phyloP scores from a whole-genome alignment of 1,139 yeast genomes.

The Kodamaea arcana region DNA sequence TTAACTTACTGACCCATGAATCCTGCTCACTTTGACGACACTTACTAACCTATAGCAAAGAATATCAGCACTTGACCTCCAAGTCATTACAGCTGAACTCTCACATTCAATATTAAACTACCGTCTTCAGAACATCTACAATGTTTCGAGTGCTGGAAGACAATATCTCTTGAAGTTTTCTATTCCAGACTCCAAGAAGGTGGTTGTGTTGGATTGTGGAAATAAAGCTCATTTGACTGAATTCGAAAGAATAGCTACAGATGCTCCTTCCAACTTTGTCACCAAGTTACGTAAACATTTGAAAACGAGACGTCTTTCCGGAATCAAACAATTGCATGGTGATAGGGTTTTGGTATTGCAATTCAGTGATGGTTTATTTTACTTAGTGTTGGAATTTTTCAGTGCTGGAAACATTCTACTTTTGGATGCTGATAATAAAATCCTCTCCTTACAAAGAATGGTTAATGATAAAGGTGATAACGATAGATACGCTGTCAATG shows the following conservation, averaged over 20 bases:
- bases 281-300: conserved; percentile 82
- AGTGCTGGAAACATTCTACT: conserved; percentile 90
- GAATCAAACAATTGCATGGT: conserved; percentile 66
- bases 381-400: conserved; percentile 83
- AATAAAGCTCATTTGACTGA: conserved; percentile 75
- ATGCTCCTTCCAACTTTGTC: conserved; percentile 80
- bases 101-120: conserved; percentile 52
- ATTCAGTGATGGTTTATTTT: conserved; percentile 75
- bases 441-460: conserved; percentile 70
- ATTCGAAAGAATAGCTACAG: conserved; percentile 75
- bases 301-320: conserved; percentile 72
- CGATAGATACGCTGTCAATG: conserved; percentile 68
- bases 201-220: conserved; percentile 81
- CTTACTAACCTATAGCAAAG: conserved; percentile 54
- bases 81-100: conserved; percentile 66
- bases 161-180: conserved; percentile 80
- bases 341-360: conserved; percentile 79
- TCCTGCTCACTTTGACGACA: too few species aligned
- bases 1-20: too few species aligned
- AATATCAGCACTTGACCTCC: conserved; percentile 77
- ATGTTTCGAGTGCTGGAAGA: conserved; percentile 65
- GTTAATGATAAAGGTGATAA: conserved; percentile 69
- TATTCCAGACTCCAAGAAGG: conserved; percentile 75
- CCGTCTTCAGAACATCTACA: conserved; percentile 82
- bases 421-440: conserved; percentile 63